Evolutionary conservation across 306 rosid genomes (phyloP), one percentile per base, ranked within the genome.

Genomic region (Vigna radiata): DNA sequence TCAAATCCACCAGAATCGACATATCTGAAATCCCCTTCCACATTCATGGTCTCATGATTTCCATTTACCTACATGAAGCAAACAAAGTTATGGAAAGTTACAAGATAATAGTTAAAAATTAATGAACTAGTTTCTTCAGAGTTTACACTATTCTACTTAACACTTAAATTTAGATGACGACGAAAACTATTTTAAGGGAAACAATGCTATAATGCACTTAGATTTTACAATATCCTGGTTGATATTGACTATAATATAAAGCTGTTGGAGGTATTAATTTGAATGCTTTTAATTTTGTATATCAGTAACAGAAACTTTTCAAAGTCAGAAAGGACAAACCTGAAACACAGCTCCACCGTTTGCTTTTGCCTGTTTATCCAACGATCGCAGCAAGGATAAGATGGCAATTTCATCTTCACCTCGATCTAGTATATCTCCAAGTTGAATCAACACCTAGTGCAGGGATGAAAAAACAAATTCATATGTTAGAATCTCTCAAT

Each of bases 361-460:
- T 17, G 84, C 89, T 87, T 88, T 89, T 37, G 99, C 97, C 77
- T 92, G 97, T 61, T 79, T 85, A 56, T 92, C 92, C 83, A 95
- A 87, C 31, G 97, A 95, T 70, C 90, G 82, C 37, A 95, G 86
- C 88, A 92, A 84, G 60, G 99, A 95, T 72, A 95, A 70, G 86
- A 92, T 95, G 15, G 97, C 97, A 58, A 95, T 90, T 81, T 95
- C 99, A 85, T 92, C 97, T 69, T 92, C 96, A 61, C 99, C 99
- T 79, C 97, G 90, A 66, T 95, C 99, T 59, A 95, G 91, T 82
- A 92, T 84, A 85, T 95, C 99, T 64, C 99, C 99, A 53, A 95
- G 92, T 84, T 95, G 99, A 86, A 95, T 64, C 85, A 95, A 77
- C 47, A 95, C 97, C 99, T 95, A 83, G 8, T 25, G 47, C 43